These are phyloP conservation scores for Salicornia ramosissima DNA, from an alignment of 148 eudicot genomes.

Conservation along the genomic window DNA sequence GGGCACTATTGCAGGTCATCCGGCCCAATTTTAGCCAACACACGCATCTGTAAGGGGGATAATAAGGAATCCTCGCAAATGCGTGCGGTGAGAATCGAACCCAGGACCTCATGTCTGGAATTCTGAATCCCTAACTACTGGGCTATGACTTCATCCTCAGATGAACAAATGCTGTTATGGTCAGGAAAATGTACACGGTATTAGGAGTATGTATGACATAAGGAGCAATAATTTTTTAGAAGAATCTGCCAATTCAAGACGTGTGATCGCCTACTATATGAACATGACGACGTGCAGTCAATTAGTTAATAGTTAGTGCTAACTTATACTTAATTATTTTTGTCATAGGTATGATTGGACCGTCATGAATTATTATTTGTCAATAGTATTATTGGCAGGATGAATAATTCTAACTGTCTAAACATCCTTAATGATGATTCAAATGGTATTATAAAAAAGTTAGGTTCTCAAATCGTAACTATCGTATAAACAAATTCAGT, in stretches of 20 bases:
- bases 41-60: no score
- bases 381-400: neutral
- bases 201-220: no score
- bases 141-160: no score
- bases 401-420: neutral
- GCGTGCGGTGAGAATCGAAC: no score
- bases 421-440: neutral
- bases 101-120: no score
- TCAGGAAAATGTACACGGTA: no score
- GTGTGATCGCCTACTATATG: constrained; percentile 17
- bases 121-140: no score
- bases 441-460: neutral
- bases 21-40: no score
- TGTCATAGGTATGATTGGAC: neutral
- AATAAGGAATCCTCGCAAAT: no score
- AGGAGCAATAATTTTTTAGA: no score
- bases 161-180: no score
- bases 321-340: neutral
- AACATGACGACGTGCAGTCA: constrained; percentile 26
- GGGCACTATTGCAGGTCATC: no score
- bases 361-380: neutral
- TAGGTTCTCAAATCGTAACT: neutral
- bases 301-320: constrained; percentile 13
- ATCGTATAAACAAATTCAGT: neutral
- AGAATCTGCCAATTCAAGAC: neutral